Percentiles rank a stretch among this genome's conserved stretches.
Conservation (phyloP, 768 basidiomycete genomes). For the Tremella mesenterica region DNA sequence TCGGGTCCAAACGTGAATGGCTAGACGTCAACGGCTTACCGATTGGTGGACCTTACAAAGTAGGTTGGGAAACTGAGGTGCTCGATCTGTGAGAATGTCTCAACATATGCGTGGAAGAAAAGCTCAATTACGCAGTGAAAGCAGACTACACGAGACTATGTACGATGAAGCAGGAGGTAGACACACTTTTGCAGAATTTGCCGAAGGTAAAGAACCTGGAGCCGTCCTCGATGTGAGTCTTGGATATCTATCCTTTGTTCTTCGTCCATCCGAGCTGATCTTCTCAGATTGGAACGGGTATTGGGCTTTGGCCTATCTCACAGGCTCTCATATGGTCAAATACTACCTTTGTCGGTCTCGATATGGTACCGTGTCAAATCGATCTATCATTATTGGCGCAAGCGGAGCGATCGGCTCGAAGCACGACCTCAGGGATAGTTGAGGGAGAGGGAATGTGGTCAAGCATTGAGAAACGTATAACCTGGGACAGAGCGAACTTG, state of each 20-base stretch:
- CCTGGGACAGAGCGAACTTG: conserved; percentile 40
- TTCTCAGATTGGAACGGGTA: conserved; percentile 35
- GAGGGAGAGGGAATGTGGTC: conserved; percentile 24
- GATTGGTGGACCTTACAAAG: conserved; percentile 14
- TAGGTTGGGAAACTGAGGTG: conserved; percentile 40
- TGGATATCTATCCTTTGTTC: background rate
- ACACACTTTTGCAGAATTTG: conserved; percentile 21
- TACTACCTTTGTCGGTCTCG: conserved; percentile 37
- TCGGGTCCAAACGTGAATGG: conserved; percentile 21
- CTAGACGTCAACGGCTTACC: conserved; percentile 14
- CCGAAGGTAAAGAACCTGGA: conserved; percentile 17
- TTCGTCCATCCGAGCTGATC: background rate
- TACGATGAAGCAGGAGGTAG: conserved; percentile 19
- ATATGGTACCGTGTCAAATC: conserved; percentile 32
- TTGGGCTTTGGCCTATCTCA: conserved; percentile 38
- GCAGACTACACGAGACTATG: conserved; percentile 34
- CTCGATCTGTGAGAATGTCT: conserved; percentile 34
- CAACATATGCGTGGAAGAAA: background rate
- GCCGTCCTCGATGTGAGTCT: conserved; percentile 35
- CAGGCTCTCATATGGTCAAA: conserved; percentile 33
- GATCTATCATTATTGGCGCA: conserved; percentile 23
- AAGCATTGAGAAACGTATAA: conserved; percentile 26
- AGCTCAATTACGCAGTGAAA: conserved; percentile 25
- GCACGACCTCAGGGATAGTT: conserved; percentile 4
- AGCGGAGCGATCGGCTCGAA: conserved; percentile 14